Percentiles rank a stretch among this genome's conserved stretches.
These are phyloP conservation scores for Colletotrichum graminicola DNA, from an alignment of 2,329 filamentous ascomycete species.

Conservation along the genomic window DNA sequence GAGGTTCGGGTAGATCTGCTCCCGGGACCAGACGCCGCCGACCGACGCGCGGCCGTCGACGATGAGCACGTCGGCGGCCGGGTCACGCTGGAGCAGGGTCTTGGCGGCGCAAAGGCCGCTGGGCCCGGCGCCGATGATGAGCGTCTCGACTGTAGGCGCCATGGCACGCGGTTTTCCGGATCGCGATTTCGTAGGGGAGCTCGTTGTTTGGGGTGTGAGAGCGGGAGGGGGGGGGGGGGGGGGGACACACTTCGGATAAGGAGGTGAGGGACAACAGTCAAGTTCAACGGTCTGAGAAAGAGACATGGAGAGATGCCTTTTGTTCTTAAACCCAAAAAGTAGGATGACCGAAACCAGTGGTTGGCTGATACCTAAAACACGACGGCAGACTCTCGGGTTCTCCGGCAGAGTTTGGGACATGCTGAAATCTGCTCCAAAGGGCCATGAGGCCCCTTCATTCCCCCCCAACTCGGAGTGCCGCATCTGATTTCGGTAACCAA, in stretches of 20 bases:
- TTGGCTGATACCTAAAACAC: not conserved
- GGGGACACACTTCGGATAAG: not conserved
- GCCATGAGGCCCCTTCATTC: no score
- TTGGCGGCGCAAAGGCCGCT: slow-evolving; percentile 60
- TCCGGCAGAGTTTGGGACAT: not conserved
- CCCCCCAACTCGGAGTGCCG: not conserved
- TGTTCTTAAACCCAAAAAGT: not conserved
- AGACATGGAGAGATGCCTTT: not conserved
- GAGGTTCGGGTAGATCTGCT: slow-evolving; percentile 57
- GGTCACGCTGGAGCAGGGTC: slow-evolving; percentile 59
- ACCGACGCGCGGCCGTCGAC: slow-evolving; percentile 56
- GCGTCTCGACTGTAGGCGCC: slow-evolving; percentile 35
- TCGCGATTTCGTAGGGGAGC: not conserved
- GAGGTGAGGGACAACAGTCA: not conserved
- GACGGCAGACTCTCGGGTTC: not conserved
- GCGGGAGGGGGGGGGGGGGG: no score
- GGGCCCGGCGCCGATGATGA: slow-evolving; percentile 49
- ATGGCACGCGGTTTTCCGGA: not conserved
- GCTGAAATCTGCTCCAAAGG: not conserved
- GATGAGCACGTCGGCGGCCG: slow-evolving; percentile 54
- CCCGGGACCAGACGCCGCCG: slow-evolving; percentile 58
- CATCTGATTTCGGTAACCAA: not conserved
- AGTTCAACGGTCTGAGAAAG: not conserved
- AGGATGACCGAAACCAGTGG: not conserved
- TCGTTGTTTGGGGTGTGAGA: no score